Conservation (phyloP, 805 yeast species). For the Komagataella phaffii region DNA sequence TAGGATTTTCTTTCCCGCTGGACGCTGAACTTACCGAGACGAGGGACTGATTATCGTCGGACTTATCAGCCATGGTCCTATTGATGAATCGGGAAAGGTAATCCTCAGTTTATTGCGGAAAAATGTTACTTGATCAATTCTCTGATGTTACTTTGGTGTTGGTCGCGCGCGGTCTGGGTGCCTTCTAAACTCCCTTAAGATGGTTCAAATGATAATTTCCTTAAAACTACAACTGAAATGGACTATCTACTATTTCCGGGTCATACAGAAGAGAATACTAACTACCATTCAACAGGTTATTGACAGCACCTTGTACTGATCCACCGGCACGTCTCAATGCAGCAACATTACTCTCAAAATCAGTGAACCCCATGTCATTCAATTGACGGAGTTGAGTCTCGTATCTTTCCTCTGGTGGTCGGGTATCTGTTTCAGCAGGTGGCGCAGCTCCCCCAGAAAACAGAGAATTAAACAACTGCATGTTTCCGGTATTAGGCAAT, state of each 20-base stretch:
- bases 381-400: slow-evolving; percentile 60
- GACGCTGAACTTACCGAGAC: background rate
- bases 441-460: slow-evolving; percentile 51
- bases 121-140: background rate
- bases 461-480: slow-evolving; percentile 24
- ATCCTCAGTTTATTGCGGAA: background rate
- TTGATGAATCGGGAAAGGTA: background rate
- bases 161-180: background rate
- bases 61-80: background rate
- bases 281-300: slow-evolving; percentile 59
- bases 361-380: slow-evolving; percentile 80
- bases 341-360: slow-evolving; percentile 81
- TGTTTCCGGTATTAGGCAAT: slow-evolving; percentile 33
- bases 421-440: slow-evolving; percentile 46
- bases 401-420: slow-evolving; percentile 75
- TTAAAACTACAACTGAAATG: background rate
- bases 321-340: slow-evolving; percentile 96
- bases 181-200: background rate
- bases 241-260: background rate
- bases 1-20: background rate
- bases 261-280: slow-evolving; percentile 15
- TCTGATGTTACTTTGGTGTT: background rate
- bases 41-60: background rate
- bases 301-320: slow-evolving; percentile 93
- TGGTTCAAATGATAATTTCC: background rate